phyloP scores from a whole-genome alignment of 306 rosid genomes.

The Amphicarpaea edgeworthii region DNA sequence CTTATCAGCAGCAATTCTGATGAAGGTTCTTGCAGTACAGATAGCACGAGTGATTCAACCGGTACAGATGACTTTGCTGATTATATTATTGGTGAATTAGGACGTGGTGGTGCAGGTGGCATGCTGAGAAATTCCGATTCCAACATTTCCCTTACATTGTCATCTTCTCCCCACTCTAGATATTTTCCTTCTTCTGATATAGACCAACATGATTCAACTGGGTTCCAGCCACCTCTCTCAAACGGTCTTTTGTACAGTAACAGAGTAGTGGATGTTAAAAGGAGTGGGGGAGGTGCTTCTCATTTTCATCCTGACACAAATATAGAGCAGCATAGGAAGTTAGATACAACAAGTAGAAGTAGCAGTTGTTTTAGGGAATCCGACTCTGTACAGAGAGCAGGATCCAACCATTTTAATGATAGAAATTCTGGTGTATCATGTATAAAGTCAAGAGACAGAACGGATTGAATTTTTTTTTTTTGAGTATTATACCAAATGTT shows the following conservation, averaged over 20 bases:
- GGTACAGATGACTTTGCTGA: constrained; percentile 79
- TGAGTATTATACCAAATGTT: constrained; percentile 28
- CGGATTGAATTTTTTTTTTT: constrained; percentile 50
- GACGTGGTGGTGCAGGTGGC: constrained; percentile 52
- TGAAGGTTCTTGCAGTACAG: constrained; percentile 84
- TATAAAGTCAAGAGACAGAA: constrained; percentile 61
- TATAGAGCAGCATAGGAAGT: constrained; percentile 57
- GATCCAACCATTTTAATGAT: constrained; percentile 47
- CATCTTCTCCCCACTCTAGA: constrained; percentile 54
- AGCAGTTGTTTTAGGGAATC: constrained; percentile 57
- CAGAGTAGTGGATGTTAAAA: constrained; percentile 22
- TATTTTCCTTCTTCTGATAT: constrained; percentile 55
- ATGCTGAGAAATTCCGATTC: constrained; percentile 52
- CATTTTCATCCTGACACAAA: constrained; percentile 60
- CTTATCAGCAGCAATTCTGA: constrained; percentile 80
- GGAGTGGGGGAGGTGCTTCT: constrained; percentile 42
- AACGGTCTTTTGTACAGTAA: constrained; percentile 47
- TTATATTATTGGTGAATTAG: constrained; percentile 67
- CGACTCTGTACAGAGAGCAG: constrained; percentile 58
- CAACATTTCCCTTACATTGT: constrained; percentile 53
- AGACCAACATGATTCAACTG: constrained; percentile 44
- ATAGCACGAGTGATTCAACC: constrained; percentile 67
- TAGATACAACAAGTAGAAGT: constrained; percentile 62
- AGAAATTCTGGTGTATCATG: constrained; percentile 54
- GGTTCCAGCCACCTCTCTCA: constrained; percentile 34